These are phyloP conservation scores for Penicillium turbatum DNA, from an alignment of 495 filamentous ascomycete species.

Conservation along the genomic window DNA sequence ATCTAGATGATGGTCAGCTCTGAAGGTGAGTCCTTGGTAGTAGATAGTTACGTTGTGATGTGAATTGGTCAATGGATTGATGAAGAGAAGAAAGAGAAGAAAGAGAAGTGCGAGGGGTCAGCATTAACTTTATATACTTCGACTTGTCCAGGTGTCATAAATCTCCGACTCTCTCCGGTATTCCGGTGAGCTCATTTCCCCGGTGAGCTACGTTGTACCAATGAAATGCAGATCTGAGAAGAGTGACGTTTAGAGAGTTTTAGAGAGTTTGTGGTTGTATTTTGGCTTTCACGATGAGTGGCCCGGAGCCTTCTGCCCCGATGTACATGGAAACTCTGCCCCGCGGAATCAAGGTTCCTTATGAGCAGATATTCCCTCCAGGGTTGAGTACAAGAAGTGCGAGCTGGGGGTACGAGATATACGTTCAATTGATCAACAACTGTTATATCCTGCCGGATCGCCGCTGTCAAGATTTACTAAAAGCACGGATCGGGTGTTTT, in stretches of 20 bases:
- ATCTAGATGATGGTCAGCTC: slow-evolving; percentile 19
- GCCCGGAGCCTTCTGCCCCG: slow-evolving; percentile 4
- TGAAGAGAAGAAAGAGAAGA: slow-evolving; percentile 5
- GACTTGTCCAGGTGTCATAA: slow-evolving; percentile 7
- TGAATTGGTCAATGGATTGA: slow-evolving; percentile 1
- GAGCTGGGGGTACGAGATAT: background rate
- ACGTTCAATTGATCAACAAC: background rate
- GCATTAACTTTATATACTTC: slow-evolving; percentile 19
- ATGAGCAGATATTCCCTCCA: too few species aligned
- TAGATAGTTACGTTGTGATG: slow-evolving; percentile 22
- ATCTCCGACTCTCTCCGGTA: slow-evolving; percentile 25
- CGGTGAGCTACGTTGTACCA: slow-evolving; percentile 2
- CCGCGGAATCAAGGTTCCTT: background rate
- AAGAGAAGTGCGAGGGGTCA: slow-evolving; percentile 11
- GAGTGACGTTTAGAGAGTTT: background rate
- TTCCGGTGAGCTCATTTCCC: slow-evolving; percentile 15
- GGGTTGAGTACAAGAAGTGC: too few species aligned
- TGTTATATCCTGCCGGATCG: background rate
- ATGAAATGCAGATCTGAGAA: background rate
- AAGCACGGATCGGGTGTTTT: background rate
- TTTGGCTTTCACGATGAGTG: slow-evolving; percentile 2
- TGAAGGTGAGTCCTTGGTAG: background rate
- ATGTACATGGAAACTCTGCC: background rate
- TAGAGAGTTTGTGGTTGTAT: background rate
- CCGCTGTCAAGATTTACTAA: background rate